Conservation (phyloP, 208 protist species). For the Angomonas desouzai region DNA sequence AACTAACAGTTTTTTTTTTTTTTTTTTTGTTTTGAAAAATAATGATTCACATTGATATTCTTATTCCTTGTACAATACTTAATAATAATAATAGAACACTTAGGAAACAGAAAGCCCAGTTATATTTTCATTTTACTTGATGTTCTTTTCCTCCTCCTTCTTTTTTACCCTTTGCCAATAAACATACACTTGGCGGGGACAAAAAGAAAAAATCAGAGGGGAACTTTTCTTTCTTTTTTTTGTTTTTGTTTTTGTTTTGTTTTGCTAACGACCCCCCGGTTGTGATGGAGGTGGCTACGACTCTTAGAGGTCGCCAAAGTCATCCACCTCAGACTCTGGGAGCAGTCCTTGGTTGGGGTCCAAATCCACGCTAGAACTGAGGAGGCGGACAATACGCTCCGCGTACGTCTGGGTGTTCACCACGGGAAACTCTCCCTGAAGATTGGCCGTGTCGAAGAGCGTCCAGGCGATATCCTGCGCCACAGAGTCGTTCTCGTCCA, state of each 20-base stretch:
- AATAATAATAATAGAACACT: too few relatives aligned
- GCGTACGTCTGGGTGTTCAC: constrained; percentile 73
- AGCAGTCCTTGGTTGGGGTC: constrained; percentile 58
- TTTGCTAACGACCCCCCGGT: not conserved
- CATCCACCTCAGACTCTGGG: constrained; percentile 35
- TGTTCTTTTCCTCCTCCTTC: constrained; percentile 14
- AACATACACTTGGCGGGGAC: too few relatives aligned
- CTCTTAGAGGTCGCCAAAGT: constrained; percentile 18
- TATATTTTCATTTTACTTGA: too few relatives aligned
- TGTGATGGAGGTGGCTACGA: not conserved
- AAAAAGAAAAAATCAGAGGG: not conserved
- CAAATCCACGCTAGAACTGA: constrained; percentile 84
- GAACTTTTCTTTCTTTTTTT: constrained; percentile 4
- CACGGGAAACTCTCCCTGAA: constrained; percentile 93
- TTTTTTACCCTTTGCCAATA: too few relatives aligned
- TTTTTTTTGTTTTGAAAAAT: too few relatives aligned
- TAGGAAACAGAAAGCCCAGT: too few relatives aligned
- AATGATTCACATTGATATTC: too few relatives aligned
- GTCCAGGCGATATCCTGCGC: constrained; percentile 90
- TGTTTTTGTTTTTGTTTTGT: constrained; percentile 16
- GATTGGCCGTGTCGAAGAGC: constrained; percentile 94
- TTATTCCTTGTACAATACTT: too few relatives aligned
- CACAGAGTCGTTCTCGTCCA: constrained; percentile 77
- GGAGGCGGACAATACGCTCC: constrained; percentile 82
- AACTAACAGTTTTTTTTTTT: too few relatives aligned